A percentile compares a stretch with the other conserved stretches of the same genome.
phyloP scores from a whole-genome alignment of 2,329 filamentous ascomycete genomes.

The Trichoderma sp. region DNA sequence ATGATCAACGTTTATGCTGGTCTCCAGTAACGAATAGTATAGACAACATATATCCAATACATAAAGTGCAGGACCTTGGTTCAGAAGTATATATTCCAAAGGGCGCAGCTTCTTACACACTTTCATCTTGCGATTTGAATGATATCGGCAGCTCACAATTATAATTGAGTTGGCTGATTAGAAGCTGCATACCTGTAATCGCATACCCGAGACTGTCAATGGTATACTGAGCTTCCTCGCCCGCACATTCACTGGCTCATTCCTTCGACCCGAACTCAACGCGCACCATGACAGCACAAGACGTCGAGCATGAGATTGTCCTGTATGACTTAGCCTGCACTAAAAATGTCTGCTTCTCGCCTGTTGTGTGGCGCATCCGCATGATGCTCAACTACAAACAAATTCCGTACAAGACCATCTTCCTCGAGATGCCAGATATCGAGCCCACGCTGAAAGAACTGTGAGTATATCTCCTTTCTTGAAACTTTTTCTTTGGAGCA shows the following conservation, averaged over 20 bases:
- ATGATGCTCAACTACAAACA: conserved; percentile 21
- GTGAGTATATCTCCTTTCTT: background rate
- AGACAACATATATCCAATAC: background rate
- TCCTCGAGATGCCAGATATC: conserved; percentile 21
- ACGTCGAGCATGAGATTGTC: background rate
- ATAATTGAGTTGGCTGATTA: background rate
- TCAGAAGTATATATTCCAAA: background rate
- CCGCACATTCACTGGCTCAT: background rate
- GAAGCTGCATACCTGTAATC: background rate
- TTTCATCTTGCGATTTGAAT: background rate
- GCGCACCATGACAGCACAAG: background rate
- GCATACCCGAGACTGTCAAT: background rate
- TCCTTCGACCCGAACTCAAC: too few relatives aligned
- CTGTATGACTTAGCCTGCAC: conserved; percentile 13
- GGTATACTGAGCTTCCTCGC: background rate
- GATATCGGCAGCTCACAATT: background rate
- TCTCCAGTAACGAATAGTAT: background rate
- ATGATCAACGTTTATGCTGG: background rate
- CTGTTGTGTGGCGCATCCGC: conserved; percentile 17
- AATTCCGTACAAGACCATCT: conserved; percentile 7
- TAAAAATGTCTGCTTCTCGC: conserved; percentile 17
- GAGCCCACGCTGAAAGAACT: conserved; percentile 14
- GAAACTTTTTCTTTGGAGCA: background rate
- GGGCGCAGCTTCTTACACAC: background rate
- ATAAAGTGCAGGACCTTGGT: too few relatives aligned